Evolutionary conservation across 1,139 yeast species (phyloP), one percentile per base, ranked within the genome.

Genomic region (Pichia sp.): DNA sequence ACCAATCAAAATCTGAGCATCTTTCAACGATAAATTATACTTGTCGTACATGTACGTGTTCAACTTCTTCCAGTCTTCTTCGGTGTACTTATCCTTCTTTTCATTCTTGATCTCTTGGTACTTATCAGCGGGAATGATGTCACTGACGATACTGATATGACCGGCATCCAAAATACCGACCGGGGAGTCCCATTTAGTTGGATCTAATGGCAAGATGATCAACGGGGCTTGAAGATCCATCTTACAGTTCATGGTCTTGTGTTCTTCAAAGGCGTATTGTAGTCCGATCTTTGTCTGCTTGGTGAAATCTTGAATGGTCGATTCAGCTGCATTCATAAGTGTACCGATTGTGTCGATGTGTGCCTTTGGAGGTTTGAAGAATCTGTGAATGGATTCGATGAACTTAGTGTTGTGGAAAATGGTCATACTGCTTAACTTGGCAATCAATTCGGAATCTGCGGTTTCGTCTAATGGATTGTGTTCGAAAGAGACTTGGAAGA

Each of bases 91-190:
- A 40, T 78, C 78, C 7, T 79, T 74, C 37, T 75, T 72, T 62
- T 88, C 81, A 9, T 79, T 71, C 58, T 84, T 89, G 44, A 91
- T 79, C 52, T 84, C 84, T 45, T 84, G 83, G 34, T 90, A 77
- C 43, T 79, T 80, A 4, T 78, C 76, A 56, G 79, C 79, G 42
- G 88, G 88, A 2, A 85, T 96, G 40, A 91, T 73, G 54, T 90
- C 93, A 63, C 96, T 88, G 2, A 75, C 69, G 8, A 93, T 81
- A 58, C 91, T 83, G 31, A 94, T 84, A 64, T 93, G 97, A 60
- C 99, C 99, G 14, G 98, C 97, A 74, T 94, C 99, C 48, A 94
- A 73, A 14, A 93, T 80, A 4, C 93, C 91, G 52, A 96, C 96
- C 0, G 97, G 95, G 0, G 97, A 82, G 37, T 85, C 75, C 81